Evolutionary conservation across 2,329 filamentous ascomycete genomes (phyloP), one percentile per base, ranked within the genome.

Genomic region (Calonectria ilicicola): DNA sequence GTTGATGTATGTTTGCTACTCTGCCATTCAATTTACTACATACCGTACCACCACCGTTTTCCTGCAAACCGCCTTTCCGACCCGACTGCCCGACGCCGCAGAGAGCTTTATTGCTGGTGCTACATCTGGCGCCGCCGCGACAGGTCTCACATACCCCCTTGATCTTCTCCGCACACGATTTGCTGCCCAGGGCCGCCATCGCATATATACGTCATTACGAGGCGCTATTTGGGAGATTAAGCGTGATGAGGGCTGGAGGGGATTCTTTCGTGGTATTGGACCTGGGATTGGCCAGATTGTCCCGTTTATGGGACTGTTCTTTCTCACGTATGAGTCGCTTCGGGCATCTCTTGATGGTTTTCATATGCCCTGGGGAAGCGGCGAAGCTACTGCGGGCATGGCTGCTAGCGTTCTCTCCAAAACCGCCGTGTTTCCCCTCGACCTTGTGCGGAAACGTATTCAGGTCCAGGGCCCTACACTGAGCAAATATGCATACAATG

Each of bases 271-370:
- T 62, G 97, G 97, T 4, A 87, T 98, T 40, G 90, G 90, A 1
- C 96, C 96, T 2, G 95, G 93, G 0, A 87, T 98, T 26, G 93
- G 89, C 29, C 96, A 98, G 86, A 97, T 98, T 62, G 91, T 98
- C 12, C 97, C 97, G 2, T 98, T 96, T 83, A 99, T 99, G 97
- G 97, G 97, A 17, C 88, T 98, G 2, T 98, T 99, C 86, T 99
- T 99, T 84, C 91, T 94, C 40, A 90, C 92, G 47, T 99, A 98
- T 85, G 97, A 99, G 84, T 88, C 89, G 12, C 85, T 98, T 64
- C 89, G 94, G 7, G 82, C 91, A 8, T 90, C 89, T 0, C 83
- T 96, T 56, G 86, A 87, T 8, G 80, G 81, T 7, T 78, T 92
- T 21, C 82, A 89, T 12, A 82, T 94, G 76, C 93, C 92, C 0